Evolutionary conservation across 192 early-diverging fungal species (phyloP), one percentile per base, ranked within the genome.

Genomic region (Dispira simplex): DNA sequence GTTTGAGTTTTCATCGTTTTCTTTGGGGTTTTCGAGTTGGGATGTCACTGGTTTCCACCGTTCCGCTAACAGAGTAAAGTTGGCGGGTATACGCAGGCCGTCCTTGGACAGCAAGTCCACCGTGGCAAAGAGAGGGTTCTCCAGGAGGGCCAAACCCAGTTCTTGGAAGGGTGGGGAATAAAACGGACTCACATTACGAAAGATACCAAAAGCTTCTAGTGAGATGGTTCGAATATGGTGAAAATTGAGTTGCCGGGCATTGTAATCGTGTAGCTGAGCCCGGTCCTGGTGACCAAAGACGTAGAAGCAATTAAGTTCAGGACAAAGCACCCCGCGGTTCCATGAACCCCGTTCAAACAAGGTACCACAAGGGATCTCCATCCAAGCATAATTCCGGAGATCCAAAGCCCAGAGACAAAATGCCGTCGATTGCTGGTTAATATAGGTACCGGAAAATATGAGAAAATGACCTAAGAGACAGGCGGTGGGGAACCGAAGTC

Each of bases 171-270:
- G 43, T 5, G 32, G 23, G 44, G 44, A 0, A 18, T 32, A 45
- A 20, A 46, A 1, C n/a, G 59, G 59, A 14, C 16, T 25, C 59
- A 45, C 16, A 6, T 39, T 39, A 8, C 43, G 59, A 45, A 23
- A 44, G 6, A 62, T 39, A n/a, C 88, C 88, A 68, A 90, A 85
- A 0, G 86, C 86, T 43, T 87, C 83, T 63, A 88, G 64, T 59
- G 87, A 81, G 5, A 90, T 77, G 11, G 84, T 76, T 23, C 84
- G 80, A 56, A 87, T 71, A 62, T 90, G 84, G 65, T 82, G 77
- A 72, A 88, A 90, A 68, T 90, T 90, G 54, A 84, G 79, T 63
- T 87, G 85, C 44, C 88, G 78, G 49, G 86, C 78, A 66, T 87
- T 81, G 63, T 90, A 90, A 67, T 90, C 88, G 52, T 88, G 84